These are phyloP conservation scores for Colletotrichum salicis DNA, from an alignment of 2,329 filamentous ascomycete species.

Conservation along the genomic window DNA sequence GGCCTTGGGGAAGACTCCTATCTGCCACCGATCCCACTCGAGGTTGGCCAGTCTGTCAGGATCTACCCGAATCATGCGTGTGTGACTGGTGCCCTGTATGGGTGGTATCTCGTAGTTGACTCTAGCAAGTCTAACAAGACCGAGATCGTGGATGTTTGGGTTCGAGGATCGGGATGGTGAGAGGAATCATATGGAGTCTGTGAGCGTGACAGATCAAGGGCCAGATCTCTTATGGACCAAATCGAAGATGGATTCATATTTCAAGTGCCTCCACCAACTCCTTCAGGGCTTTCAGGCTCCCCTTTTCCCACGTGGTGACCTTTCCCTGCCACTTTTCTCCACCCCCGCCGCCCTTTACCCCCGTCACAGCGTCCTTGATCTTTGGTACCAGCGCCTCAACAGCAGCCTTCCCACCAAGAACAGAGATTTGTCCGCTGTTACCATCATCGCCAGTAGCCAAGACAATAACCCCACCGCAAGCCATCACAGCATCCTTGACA, in stretches of 20 bases:
- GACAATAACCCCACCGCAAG: slow-evolving; percentile 36
- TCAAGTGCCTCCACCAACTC: slow-evolving; percentile 8
- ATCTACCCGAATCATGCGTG: slow-evolving; percentile 75
- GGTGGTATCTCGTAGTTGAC: slow-evolving; percentile 66
- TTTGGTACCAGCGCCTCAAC: slow-evolving; percentile 37
- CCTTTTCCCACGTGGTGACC: slow-evolving; percentile 42
- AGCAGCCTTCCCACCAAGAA: slow-evolving; percentile 39
- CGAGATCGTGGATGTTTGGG: slow-evolving; percentile 67
- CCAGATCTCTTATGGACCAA: too few species aligned
- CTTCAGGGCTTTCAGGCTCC: slow-evolving; percentile 38
- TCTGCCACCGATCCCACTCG: slow-evolving; percentile 48
- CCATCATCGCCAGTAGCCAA: slow-evolving; percentile 43
- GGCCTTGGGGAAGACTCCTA: slow-evolving; percentile 36
- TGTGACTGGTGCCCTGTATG: slow-evolving; percentile 68
- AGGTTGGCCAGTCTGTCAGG: slow-evolving; percentile 43
- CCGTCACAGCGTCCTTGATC: slow-evolving; percentile 36
- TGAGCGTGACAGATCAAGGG: neutral
- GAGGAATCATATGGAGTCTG: neutral
- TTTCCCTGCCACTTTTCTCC: slow-evolving; percentile 47
- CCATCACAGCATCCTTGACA: slow-evolving; percentile 38
- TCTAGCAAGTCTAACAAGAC: slow-evolving; percentile 54
- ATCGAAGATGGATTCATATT: neutral
- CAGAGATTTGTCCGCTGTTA: slow-evolving; percentile 39
- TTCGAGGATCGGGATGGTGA: slow-evolving; percentile 64
- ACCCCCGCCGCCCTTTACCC: slow-evolving; percentile 44